Evolutionary conservation across 2,329 filamentous ascomycete genomes (phyloP).

Genomic region (Aspergillus awamori): DNA sequence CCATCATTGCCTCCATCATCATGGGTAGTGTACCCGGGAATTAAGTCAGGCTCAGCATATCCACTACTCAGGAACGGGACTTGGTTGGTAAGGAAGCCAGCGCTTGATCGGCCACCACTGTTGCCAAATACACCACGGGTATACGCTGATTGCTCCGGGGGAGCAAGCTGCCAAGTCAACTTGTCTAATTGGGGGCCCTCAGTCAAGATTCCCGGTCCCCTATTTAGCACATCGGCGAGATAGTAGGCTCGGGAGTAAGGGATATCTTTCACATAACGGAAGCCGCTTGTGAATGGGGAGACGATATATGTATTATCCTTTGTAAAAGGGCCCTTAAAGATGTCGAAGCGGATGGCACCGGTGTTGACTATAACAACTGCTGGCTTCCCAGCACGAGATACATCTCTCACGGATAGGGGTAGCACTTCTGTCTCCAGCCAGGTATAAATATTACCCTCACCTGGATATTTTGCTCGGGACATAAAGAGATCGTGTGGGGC

Average conservation of each 20-base stretch:
- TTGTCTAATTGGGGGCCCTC: slow-evolving; percentile 20
- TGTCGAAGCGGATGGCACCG: slow-evolving; percentile 90
- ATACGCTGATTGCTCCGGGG: slow-evolving; percentile 49
- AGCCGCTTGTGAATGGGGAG: slow-evolving; percentile 81
- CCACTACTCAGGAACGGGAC: slow-evolving; percentile 25
- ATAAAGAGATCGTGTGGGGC: slow-evolving; percentile 82
- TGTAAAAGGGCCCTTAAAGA: slow-evolving; percentile 90
- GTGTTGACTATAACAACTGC: slow-evolving; percentile 79
- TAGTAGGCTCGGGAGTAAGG: slow-evolving; percentile 74
- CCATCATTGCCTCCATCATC: slow-evolving; percentile 84
- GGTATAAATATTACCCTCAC: slow-evolving; percentile 74
- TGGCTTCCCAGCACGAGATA: slow-evolving; percentile 62
- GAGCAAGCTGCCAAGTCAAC: slow-evolving; percentile 39
- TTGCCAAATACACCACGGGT: slow-evolving; percentile 16
- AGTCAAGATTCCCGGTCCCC: slow-evolving; percentile 55
- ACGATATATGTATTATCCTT: slow-evolving; percentile 83
- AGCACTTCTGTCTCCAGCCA: slow-evolving; percentile 78
- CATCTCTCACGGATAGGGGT: slow-evolving; percentile 64
- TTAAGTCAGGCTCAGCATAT: slow-evolving; percentile 44
- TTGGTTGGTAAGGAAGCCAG: slow-evolving; percentile 29
- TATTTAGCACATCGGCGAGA: slow-evolving; percentile 64
- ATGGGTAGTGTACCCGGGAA: slow-evolving; percentile 82
- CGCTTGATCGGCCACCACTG: neutral
- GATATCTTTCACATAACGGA: slow-evolving; percentile 77
- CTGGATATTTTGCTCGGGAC: slow-evolving; percentile 73